Evolutionary conservation across 352 stramenopile genomes (phyloP).

Genomic region (Globisporangium nodosum): DNA sequence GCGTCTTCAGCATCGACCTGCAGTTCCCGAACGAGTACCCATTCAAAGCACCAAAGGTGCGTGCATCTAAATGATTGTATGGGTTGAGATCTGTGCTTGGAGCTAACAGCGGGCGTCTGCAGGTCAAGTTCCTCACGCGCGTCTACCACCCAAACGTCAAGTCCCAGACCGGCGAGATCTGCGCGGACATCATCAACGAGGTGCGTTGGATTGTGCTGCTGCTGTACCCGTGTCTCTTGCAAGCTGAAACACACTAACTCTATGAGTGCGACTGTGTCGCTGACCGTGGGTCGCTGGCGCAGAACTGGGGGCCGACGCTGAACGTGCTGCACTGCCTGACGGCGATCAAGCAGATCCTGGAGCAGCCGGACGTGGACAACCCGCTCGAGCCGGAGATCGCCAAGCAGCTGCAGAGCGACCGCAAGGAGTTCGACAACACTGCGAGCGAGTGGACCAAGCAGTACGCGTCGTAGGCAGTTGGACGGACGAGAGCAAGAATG

Average conservation of each 20-base stretch:
- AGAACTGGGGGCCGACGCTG: constrained; percentile 95
- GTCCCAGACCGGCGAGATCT: constrained; percentile 95
- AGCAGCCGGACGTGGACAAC: constrained; percentile 94
- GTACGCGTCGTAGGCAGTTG: constrained; percentile 68
- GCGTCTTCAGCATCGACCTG: constrained; percentile 93
- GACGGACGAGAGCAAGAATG: not conserved
- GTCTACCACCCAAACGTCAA: constrained; percentile 98
- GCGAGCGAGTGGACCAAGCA: constrained; percentile 92
- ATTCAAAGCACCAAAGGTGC: constrained; percentile 90
- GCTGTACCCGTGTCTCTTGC: not conserved
- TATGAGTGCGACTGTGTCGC: too few species aligned
- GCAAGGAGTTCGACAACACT: constrained; percentile 90
- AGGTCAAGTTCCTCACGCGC: constrained; percentile 92
- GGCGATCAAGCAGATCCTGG: constrained; percentile 93
- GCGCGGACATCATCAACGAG: constrained; percentile 92
- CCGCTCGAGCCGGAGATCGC: constrained; percentile 95
- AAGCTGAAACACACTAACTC: too few species aligned
- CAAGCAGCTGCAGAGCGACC: constrained; percentile 90
- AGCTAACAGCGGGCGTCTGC: not conserved
- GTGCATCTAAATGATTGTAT: not conserved
- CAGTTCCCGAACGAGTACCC: constrained; percentile 96
- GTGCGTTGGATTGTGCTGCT: constrained; percentile 16
- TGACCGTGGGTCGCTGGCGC: constrained; percentile 6
- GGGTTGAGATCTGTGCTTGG: not conserved
- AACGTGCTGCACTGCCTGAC: constrained; percentile 91